A percentile compares a stretch with the other conserved stretches of the same genome.
Evolutionary conservation across 176 grass and related monocot species (phyloP).

Genomic region (Triticum dicoccoides): DNA sequence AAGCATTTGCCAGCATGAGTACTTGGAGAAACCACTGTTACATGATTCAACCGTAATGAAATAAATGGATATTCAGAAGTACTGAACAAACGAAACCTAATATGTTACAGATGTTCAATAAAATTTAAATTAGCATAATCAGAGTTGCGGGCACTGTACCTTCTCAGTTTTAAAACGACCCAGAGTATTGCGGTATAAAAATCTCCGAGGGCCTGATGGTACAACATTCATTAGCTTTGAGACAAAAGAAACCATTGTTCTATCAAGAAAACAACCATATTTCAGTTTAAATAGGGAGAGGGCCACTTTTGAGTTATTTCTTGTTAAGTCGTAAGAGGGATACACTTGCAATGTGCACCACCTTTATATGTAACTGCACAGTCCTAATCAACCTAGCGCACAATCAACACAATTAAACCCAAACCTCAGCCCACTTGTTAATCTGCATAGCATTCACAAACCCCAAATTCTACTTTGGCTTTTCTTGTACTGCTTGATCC

Average conservation of each 20-base stretch:
- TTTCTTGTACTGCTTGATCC: not conserved
- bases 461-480: not conserved
- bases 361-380: not conserved
- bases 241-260: not conserved
- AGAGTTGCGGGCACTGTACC: slow-evolving; percentile 42
- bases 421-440: not conserved
- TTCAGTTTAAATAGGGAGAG: not conserved
- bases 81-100: not conserved
- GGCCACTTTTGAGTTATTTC: not conserved
- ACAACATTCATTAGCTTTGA: slow-evolving; percentile 31
- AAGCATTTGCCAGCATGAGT: not conserved
- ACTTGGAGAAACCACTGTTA: not conserved
- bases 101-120: slow-evolving; percentile 1
- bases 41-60: not conserved
- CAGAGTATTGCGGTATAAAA: slow-evolving; percentile 78
- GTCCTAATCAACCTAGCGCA: not conserved
- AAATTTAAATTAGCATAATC: not conserved
- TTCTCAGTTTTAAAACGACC: slow-evolving; percentile 93
- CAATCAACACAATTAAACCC: not conserved
- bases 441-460: not conserved
- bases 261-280: not conserved
- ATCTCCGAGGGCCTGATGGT: slow-evolving; percentile 70
- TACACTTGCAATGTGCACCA: not conserved
- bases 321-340: not conserved
- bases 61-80: not conserved